Base-by-base conservation (phyloP, 2,329 filamentous ascomycete genomes). In the Fusarium brevicatenulatum region DNA sequence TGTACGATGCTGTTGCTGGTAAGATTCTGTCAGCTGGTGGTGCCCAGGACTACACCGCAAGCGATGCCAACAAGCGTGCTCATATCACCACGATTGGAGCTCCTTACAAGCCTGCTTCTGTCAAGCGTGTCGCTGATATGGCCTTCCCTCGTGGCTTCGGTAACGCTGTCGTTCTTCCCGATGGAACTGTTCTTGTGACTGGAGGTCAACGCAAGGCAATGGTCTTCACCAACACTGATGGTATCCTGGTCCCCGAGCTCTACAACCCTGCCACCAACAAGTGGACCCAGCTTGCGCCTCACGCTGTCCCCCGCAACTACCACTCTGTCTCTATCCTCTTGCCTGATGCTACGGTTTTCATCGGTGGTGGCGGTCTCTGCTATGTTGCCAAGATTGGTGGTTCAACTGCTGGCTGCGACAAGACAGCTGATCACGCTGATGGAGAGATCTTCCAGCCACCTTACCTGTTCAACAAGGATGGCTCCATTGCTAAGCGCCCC, bases 1-100 rank as follows among this genome's bases (percentile, higher is more conserved):
- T 90, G 86, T 89, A 86, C 69, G 87, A 89, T 73, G 86, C 86
- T 62, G 85, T 89, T 66, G 85, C 85, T 7, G 87, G 88, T 19
- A 88, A 88, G 77, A 88, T 89, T 28, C 79, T 89, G 12, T 85
- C 85, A 0, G 79, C 83, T 19, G 87, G 87, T 32, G 87, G 87
- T 18, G 78, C 83, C 2, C 78, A 81, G 0, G 79, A 81, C 59
- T 89, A 88, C 72, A 80, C 83, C 28, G 73, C 81, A 39, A 80
- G 78, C 32, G 62, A 78, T 9, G 83, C 83, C 18, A 83, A 82
- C 7, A 80, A 77, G 11, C 83, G 83, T 62, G 85, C 86, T 1
- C 83, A 86, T 72, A 74, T 88, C 68, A 86, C 87, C 36, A 88
- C 86, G 0, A 79, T 90, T 32, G 81, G 78, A 15, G 61, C 65